Evolutionary conservation across 1,139 yeast species (phyloP).

Genomic region (Hemisphaericaspora xylofermentans): DNA sequence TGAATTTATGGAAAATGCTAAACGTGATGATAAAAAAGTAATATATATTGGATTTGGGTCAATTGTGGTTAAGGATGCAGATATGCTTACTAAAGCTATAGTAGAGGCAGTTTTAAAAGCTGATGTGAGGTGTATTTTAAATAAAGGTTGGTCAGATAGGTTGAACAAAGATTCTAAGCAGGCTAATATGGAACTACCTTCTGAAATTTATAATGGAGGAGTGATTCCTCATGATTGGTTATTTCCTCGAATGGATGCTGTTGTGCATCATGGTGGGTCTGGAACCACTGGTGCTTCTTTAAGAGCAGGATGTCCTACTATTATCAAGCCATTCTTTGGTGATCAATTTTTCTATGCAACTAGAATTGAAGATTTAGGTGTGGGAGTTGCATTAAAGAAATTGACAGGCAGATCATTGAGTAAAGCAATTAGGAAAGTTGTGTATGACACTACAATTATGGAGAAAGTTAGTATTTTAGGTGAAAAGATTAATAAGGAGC

Average conservation of each 20-base stretch:
- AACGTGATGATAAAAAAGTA: slow-evolving; percentile 58
- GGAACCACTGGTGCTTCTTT: slow-evolving; percentile 95
- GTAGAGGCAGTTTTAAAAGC: slow-evolving; percentile 75
- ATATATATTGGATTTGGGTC: slow-evolving; percentile 96
- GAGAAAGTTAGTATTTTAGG: slow-evolving; percentile 66
- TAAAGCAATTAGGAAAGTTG: slow-evolving; percentile 66
- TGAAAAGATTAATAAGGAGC: slow-evolving; percentile 59
- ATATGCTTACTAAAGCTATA: slow-evolving; percentile 72
- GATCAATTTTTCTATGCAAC: slow-evolving; percentile 92
- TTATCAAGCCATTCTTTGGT: slow-evolving; percentile 93
- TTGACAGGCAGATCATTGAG: slow-evolving; percentile 63
- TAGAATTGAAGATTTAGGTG: slow-evolving; percentile 85
- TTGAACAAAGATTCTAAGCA: slow-evolving; percentile 27
- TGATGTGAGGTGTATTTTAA: slow-evolving; percentile 81
- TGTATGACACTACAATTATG: slow-evolving; percentile 64
- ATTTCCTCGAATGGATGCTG: slow-evolving; percentile 84
- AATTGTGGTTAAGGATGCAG: slow-evolving; percentile 84
- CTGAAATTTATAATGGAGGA: slow-evolving; percentile 66
- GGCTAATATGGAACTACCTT: slow-evolving; percentile 62
- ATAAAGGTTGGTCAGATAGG: slow-evolving; percentile 95
- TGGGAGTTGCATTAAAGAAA: slow-evolving; percentile 71
- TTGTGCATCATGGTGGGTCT: slow-evolving; percentile 97
- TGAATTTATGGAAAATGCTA: slow-evolving; percentile 65
- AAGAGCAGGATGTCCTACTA: slow-evolving; percentile 83
- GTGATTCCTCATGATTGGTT: slow-evolving; percentile 92